A percentile compares a stretch with the other conserved stretches of the same genome.
Conservation (phyloP, 768 basidiomycete species). For the Boletus eberwhitei region DNA sequence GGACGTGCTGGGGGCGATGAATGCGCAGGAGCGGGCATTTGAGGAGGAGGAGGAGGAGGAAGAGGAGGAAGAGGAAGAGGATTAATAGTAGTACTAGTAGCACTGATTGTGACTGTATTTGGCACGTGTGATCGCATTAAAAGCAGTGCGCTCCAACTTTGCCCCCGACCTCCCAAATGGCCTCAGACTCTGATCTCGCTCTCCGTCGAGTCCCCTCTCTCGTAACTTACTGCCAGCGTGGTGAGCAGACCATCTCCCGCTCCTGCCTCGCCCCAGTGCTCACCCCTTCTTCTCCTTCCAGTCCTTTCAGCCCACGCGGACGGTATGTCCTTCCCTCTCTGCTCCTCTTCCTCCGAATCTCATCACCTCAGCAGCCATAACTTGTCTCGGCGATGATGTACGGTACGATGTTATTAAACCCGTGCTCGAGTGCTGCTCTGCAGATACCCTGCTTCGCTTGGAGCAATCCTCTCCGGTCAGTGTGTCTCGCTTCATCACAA, state of each 20-base stretch:
- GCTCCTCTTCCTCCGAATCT: not conserved
- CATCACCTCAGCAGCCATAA: constrained; percentile 46
- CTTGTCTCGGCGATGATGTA: constrained; percentile 57
- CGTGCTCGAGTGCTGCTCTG: constrained; percentile 68
- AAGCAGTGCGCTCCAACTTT: constrained; percentile 9
- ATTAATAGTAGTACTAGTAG: not conserved
- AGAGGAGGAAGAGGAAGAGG: constrained; percentile 31
- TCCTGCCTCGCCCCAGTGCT: constrained; percentile 7
- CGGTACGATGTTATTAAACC: constrained; percentile 67
- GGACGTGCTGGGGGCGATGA: constrained; percentile 82
- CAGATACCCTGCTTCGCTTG: constrained; percentile 64
- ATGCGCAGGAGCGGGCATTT: constrained; percentile 61
- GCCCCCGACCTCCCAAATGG: constrained; percentile 23
- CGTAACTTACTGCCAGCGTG: constrained; percentile 68
- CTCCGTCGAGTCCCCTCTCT: constrained; percentile 55
- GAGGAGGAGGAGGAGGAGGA: constrained; percentile 41
- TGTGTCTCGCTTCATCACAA: constrained; percentile 13
- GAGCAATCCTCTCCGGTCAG: constrained; percentile 71
- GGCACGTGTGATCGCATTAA: constrained; percentile 18
- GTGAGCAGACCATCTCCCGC: constrained; percentile 37
- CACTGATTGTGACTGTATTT: constrained; percentile 8
- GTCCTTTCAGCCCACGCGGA: constrained; percentile 61
- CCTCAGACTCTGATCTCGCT: constrained; percentile 32
- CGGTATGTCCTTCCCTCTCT: constrained; percentile 39
- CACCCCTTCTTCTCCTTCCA: constrained; percentile 28